phyloP scores from a whole-genome alignment of 805 yeast species.

The Spencermartinsiella europaea region DNA sequence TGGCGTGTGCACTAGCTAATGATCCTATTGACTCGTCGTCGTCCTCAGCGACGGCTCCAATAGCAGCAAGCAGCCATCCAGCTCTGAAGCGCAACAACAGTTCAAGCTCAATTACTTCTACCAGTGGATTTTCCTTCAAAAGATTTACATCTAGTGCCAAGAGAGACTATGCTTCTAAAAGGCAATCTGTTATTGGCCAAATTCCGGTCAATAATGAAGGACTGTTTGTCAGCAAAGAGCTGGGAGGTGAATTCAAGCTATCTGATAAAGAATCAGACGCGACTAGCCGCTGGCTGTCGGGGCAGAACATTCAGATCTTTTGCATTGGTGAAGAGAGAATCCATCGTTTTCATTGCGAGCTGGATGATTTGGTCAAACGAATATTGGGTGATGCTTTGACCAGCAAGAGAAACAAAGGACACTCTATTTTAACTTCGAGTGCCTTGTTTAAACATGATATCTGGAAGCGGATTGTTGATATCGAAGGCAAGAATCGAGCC shows the following conservation, averaged over 20 bases:
- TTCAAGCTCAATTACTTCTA: slow-evolving; percentile 19
- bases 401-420: slow-evolving; percentile 18
- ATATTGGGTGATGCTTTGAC: slow-evolving; percentile 28
- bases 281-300: slow-evolving; percentile 27
- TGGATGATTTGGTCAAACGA: slow-evolving; percentile 18
- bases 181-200: slow-evolving; percentile 25
- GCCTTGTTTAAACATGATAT: slow-evolving; percentile 20
- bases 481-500: slow-evolving; percentile 14
- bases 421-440: slow-evolving; percentile 20
- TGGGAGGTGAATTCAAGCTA: slow-evolving; percentile 28
- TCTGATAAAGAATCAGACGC: slow-evolving; percentile 33
- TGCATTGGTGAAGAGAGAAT: slow-evolving; percentile 34
- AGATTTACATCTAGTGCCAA: slow-evolving; percentile 17
- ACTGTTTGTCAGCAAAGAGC: slow-evolving; percentile 28
- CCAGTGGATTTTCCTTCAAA: slow-evolving; percentile 20
- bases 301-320: slow-evolving; percentile 30
- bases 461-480: slow-evolving; percentile 22
- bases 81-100: slow-evolving; percentile 21
- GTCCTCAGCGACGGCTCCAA: slow-evolving; percentile 1
- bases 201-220: slow-evolving; percentile 22
- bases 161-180: slow-evolving; percentile 20
- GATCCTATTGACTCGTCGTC: slow-evolving; percentile 8
- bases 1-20: slow-evolving; percentile 19
- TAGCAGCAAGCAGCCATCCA: slow-evolving; percentile 2
- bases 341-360: slow-evolving; percentile 33